phyloP scores from a whole-genome alignment of 2,329 filamentous ascomycete genomes.

The Sclerotinia sclerotiorum region DNA sequence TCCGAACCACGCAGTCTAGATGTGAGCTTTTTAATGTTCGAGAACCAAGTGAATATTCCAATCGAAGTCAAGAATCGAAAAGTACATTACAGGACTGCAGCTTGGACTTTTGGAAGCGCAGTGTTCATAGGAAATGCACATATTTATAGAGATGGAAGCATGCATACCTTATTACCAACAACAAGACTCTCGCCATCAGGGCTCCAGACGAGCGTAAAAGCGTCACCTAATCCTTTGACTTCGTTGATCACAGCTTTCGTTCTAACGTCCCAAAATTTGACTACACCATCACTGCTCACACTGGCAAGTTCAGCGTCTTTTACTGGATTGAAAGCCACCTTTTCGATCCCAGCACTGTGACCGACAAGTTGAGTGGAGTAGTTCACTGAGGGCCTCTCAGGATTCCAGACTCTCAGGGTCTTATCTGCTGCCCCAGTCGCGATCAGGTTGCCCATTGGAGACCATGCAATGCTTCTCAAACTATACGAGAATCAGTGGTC shows the following conservation, averaged over 20 bases:
- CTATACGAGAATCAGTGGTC: constrained; percentile 44
- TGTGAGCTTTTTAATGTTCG: neutral
- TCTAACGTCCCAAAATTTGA: constrained; percentile 79
- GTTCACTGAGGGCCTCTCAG: constrained; percentile 70
- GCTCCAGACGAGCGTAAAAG: constrained; percentile 71
- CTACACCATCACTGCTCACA: constrained; percentile 69
- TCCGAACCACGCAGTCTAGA: neutral
- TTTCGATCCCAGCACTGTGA: constrained; percentile 65
- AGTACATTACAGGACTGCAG: neutral
- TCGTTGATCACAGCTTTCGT: constrained; percentile 70
- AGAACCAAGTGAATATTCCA: neutral
- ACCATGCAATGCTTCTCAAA: constrained; percentile 83
- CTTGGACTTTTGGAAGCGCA: neutral
- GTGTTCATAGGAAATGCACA: neutral
- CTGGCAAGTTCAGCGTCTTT: constrained; percentile 77
- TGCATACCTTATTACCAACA: constrained; percentile 70
- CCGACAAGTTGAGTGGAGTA: constrained; percentile 75
- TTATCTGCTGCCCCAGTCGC: constrained; percentile 75
- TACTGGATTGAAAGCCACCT: constrained; percentile 74
- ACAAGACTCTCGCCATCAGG: constrained; percentile 69
- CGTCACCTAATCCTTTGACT: constrained; percentile 63
- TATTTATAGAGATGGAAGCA: neutral
- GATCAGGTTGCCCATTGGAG: constrained; percentile 77
- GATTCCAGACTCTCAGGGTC: constrained; percentile 77
- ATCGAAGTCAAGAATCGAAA: neutral